Conservation (phyloP, 257 asterid genomes). For the Solanum peruvianum region DNA sequence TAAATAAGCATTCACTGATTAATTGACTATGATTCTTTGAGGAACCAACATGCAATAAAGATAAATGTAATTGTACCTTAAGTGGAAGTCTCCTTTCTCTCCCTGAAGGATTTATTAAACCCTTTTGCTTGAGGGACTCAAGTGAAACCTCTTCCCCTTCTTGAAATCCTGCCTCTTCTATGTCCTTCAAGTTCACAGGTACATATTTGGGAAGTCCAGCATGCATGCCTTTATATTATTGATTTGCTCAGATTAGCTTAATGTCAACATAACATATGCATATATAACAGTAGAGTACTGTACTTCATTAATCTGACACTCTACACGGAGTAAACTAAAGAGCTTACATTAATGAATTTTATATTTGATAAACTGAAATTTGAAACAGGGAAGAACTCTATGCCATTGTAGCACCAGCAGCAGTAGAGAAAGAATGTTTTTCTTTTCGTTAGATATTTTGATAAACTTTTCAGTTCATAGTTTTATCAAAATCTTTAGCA, state of each 20-base stretch:
- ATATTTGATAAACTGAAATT: neutral
- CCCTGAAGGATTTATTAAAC: constrained; percentile 91
- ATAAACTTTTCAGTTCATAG: neutral
- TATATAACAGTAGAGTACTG: neutral
- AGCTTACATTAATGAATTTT: neutral
- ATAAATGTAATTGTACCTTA: constrained; percentile 37
- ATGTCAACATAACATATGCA: neutral
- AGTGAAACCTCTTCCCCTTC: constrained; percentile 94
- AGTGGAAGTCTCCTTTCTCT: constrained; percentile 89
- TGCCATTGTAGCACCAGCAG: neutral
- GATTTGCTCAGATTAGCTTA: neutral
- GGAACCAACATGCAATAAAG: neutral
- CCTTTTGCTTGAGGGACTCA: constrained; percentile 77
- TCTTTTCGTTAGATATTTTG: neutral
- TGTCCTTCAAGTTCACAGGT: constrained; percentile 77
- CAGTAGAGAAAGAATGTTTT: neutral
- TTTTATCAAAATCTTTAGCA: neutral
- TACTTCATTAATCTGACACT: neutral
- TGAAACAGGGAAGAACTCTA: neutral
- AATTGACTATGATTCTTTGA: neutral
- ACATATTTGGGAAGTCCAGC: constrained; percentile 91
- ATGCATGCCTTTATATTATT: constrained; percentile 49
- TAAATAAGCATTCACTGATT: neutral
- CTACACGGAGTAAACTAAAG: neutral
- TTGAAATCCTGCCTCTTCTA: constrained; percentile 67